Evolutionary conservation across 2,329 filamentous ascomycete species (phyloP).

Genomic region (Lasiodiplodia theobromae): DNA sequence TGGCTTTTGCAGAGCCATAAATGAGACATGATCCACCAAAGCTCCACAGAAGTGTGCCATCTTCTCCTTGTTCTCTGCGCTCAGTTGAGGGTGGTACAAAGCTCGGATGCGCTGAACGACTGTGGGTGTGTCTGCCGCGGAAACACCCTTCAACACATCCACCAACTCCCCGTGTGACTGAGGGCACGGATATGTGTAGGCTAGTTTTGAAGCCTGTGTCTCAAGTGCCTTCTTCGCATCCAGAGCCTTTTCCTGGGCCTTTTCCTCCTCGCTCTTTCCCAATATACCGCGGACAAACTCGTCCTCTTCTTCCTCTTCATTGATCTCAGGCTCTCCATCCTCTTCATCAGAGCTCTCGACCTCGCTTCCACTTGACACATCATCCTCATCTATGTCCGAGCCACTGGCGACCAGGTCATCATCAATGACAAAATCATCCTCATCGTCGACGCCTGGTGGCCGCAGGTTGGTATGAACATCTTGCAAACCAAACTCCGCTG

Average conservation of each 20-base stretch:
- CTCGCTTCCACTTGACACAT: conserved; percentile 40
- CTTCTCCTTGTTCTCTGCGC: conserved; percentile 83
- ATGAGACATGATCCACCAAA: conserved; percentile 71
- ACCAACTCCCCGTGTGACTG: conserved; percentile 77
- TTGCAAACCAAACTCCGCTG: conserved; percentile 68
- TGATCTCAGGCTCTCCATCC: conserved; percentile 42
- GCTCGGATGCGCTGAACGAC: conserved; percentile 90
- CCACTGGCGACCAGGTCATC: conserved; percentile 86
- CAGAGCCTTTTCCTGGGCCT: conserved; percentile 58
- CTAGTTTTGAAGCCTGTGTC: conserved; percentile 64
- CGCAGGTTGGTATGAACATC: conserved; percentile 33
- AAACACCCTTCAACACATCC: conserved; percentile 66
- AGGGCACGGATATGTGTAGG: conserved; percentile 88
- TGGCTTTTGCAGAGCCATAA: conserved; percentile 60
- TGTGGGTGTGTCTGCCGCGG: conserved; percentile 71
- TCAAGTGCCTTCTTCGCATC: conserved; percentile 47
- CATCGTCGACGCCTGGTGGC: conserved; percentile 72
- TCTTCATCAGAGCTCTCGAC: conserved; percentile 43
- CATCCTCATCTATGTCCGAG: conserved; percentile 58
- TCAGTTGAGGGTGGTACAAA: conserved; percentile 88
- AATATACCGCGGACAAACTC: conserved; percentile 56
- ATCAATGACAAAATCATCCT: conserved; percentile 92
- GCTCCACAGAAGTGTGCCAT: conserved; percentile 72
- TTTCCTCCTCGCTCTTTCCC: conserved; percentile 54
- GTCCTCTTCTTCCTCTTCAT: conserved; percentile 49